Evolutionary conservation across 495 filamentous ascomycete species (phyloP).

Genomic region (Penicillium parvum): DNA sequence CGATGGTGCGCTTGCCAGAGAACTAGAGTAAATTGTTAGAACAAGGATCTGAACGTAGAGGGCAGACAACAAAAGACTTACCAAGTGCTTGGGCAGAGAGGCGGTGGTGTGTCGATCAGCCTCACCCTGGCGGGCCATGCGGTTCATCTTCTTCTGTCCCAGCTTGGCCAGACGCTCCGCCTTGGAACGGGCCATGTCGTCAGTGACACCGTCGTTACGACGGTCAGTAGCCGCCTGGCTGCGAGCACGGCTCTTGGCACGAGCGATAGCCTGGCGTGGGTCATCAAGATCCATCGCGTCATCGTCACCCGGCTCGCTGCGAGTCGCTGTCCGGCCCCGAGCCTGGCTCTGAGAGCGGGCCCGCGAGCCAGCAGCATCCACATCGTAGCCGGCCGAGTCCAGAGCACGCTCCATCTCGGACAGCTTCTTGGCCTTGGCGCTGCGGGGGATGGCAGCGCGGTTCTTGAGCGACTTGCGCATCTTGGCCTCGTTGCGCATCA

Average conservation of each 20-base stretch:
- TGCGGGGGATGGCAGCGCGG: slow-evolving; percentile 80
- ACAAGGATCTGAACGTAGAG: slow-evolving; percentile 4
- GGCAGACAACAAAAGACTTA: slow-evolving; percentile 42
- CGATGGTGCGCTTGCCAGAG: slow-evolving; percentile 55
- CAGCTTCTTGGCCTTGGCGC: slow-evolving; percentile 66
- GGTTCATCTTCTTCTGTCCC: slow-evolving; percentile 96
- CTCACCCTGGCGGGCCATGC: slow-evolving; percentile 93
- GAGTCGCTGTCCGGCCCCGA: slow-evolving; percentile 57
- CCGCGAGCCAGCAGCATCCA: slow-evolving; percentile 63
- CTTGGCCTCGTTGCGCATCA: slow-evolving; percentile 87
- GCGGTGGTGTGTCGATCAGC: slow-evolving; percentile 87
- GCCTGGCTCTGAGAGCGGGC: slow-evolving; percentile 59
- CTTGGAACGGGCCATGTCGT: slow-evolving; percentile 56
- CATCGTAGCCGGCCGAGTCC: slow-evolving; percentile 80
- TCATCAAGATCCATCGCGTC: slow-evolving; percentile 90
- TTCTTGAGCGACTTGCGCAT: slow-evolving; percentile 96
- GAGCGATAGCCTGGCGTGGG: slow-evolving; percentile 54
- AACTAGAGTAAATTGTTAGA: slow-evolving; percentile 38
- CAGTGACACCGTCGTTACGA: slow-evolving; percentile 66
- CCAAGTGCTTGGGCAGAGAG: slow-evolving; percentile 84
- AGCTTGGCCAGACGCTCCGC: slow-evolving; percentile 83
- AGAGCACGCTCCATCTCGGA: slow-evolving; percentile 81
- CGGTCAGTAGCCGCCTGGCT: slow-evolving; percentile 74
- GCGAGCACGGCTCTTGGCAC: slow-evolving; percentile 74
- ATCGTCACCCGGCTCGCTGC: slow-evolving; percentile 55